These are phyloP conservation scores for Linaria vulgaris DNA, from an alignment of 257 asterid genomes.

Conservation along the genomic window DNA sequence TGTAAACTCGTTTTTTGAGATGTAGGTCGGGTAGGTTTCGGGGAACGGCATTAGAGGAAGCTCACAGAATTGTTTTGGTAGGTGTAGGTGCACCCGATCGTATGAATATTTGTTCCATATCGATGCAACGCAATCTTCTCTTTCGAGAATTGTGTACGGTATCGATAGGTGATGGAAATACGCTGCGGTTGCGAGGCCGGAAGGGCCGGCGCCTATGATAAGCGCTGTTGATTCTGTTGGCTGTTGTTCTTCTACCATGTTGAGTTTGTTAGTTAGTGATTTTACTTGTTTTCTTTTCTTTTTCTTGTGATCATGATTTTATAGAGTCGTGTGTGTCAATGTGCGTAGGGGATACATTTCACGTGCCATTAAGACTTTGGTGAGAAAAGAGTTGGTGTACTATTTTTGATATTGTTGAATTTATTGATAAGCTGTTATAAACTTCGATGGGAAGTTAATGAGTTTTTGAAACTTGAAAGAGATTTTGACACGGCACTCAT, in stretches of 20 bases:
- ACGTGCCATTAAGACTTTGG: too few relatives aligned
- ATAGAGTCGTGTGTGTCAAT: too few relatives aligned
- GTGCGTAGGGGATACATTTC: too few relatives aligned
- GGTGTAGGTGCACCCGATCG: constrained; percentile 79
- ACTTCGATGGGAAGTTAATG: too few relatives aligned
- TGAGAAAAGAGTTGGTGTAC: too few relatives aligned
- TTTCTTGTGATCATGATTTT: too few relatives aligned
- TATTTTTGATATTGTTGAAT: too few relatives aligned
- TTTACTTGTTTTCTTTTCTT: too few relatives aligned
- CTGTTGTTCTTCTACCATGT: constrained; percentile 1
- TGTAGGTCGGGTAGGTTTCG: constrained; percentile 39
- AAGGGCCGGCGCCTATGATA: constrained; percentile 72
- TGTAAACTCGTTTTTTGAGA: constrained; percentile 38
- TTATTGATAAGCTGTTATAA: too few relatives aligned
- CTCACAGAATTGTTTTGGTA: constrained; percentile 50
- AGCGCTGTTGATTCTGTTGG: constrained; percentile 25
- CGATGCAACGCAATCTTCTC: constrained; percentile 71
- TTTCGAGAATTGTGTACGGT: constrained; percentile 57
- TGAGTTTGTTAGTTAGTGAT: too few relatives aligned
- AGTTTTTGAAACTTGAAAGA: too few relatives aligned
- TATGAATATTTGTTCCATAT: constrained; percentile 71
- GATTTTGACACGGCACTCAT: too few relatives aligned
- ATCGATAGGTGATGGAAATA: constrained; percentile 43
- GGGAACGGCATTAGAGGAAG: constrained; percentile 61
- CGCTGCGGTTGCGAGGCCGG: constrained; percentile 82